Base-by-base conservation (phyloP, 1,139 yeast species). In the Taphrina communis region DNA sequence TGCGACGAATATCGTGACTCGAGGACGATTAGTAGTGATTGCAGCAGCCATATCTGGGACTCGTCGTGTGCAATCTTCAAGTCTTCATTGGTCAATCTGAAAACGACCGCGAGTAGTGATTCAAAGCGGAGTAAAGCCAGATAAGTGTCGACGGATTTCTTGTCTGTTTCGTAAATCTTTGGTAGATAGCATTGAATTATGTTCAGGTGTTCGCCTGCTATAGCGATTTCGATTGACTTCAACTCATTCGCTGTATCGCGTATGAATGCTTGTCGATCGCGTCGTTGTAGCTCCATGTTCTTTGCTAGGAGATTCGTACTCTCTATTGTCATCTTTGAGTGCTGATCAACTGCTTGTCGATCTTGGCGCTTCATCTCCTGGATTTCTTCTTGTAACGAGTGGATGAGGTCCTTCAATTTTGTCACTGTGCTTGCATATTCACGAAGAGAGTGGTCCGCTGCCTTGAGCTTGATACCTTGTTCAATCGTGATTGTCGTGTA, bases 341-440 rank as follows among this genome's bases (percentile, higher is more conserved):
- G 57, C 51, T 74, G 75, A 42, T 62, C 69, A 48, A 69, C 72
- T n/a, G 70, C 69, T 36, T 59, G 69, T 58, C 70, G 71, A 52
- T 68, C 73, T 25, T 69, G 71, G 7, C 71, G 60, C 57, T 74
- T 75, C 19, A 76, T 66, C 7, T 71, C 71, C 17, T 74, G 75
- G 36, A 78, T 69, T 46, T 78, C 79, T 1, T 73, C 39, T 62
- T 78, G 78, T 9, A 78, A 69, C 8, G 74, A 71, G 1, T 74
- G 65, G 1, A 78, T 79, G 6, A 78, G 72, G 36, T 77, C 79
- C 31, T 78, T 71, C 69, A 76, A 79, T 60, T 74, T 75, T 14
- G 69, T 65, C 36, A 78, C 74, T 0, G 76, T 76, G 21, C 75
- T 71, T 66, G 78, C 80, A 46, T 73, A 73, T 11, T 72, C 72